These are phyloP conservation scores for Nemania sp. DNA, from an alignment of 2,329 filamentous ascomycete species.

Conservation along the genomic window DNA sequence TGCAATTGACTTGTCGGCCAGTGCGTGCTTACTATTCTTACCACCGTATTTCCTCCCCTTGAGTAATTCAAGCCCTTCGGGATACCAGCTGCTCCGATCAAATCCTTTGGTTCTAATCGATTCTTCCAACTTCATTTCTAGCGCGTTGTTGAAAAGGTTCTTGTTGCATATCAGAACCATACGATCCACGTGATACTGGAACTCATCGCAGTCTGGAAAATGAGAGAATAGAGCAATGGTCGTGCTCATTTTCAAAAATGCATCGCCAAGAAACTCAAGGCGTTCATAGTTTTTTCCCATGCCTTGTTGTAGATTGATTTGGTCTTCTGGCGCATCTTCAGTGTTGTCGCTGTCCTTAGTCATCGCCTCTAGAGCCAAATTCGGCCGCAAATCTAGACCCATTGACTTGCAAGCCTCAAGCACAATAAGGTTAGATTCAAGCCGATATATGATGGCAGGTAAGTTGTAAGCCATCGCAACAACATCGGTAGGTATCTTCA, in stretches of 20 bases:
- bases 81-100: constrained; percentile 89
- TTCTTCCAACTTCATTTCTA: constrained; percentile 73
- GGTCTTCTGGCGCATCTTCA: constrained; percentile 75
- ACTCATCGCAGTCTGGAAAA: constrained; percentile 83
- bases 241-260: constrained; percentile 95
- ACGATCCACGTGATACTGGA: constrained; percentile 86
- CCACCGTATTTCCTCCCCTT: constrained; percentile 74
- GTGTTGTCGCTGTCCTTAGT: constrained; percentile 93
- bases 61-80: constrained; percentile 78
- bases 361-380: constrained; percentile 85
- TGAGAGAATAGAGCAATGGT: constrained; percentile 86
- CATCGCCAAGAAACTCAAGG: constrained; percentile 92
- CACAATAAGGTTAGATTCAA: constrained; percentile 85
- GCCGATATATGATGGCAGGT: constrained; percentile 84
- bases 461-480: constrained; percentile 80
- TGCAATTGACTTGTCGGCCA: constrained; percentile 91
- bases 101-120: constrained; percentile 88
- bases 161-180: constrained; percentile 94
- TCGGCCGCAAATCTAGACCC: constrained; percentile 71
- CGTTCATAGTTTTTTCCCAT: constrained; percentile 97
- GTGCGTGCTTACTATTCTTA: constrained; percentile 66
- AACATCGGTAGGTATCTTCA: constrained; percentile 74
- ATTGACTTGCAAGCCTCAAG: constrained; percentile 78
- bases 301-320: constrained; percentile 80
- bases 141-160: constrained; percentile 84